Base-by-base conservation (phyloP, 805 yeast genomes). In the Schwanniomyces pseudopolymorphus region DNA sequence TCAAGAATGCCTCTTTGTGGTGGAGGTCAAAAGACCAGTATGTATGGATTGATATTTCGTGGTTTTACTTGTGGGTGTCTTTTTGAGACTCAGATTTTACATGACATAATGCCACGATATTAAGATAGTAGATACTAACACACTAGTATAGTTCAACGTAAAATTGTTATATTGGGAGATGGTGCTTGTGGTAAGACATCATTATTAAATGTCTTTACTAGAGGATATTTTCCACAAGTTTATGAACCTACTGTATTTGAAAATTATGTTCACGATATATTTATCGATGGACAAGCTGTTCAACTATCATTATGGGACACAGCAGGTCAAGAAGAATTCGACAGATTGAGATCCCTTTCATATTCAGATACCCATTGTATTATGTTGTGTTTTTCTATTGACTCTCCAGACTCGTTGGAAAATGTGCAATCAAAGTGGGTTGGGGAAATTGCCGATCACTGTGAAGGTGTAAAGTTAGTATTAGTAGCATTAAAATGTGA, bases 141-240 rank as follows among this genome's bases (percentile, higher is more conserved):
- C 60, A 33, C n/a, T 50, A 52, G 3, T 24, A 22, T 57, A 74
- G 89, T 89, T 52, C 90, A 89, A 68, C 85, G 97, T 57, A 91
- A 91, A 66, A 89, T 91, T 45, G 98, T 91, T 58, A 91, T 91
- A 51, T 75, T 92, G 22, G 98, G 98, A 42, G 97, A 92, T 70
- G 97, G 98, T 81, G 97, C 98, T 19, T 92, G 97, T 74, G 99
- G 99, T 69, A 92, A 92, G 66, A 92, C 99, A 2, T 91, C 97
- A 9, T 75, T 94, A 45, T 75, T 92, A 60, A 94, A 92, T 64
- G 97, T 94, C 52, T 94, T 92, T 72, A 94, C 99, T 5, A 77
- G 97, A 57, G 99, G 99, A 1, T 94, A 92, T 67, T 92, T 92
- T 72, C 98, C 98, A 7, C 97, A 94, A 64, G 98, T 92, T 17